A percentile compares a stretch with the other conserved stretches of the same genome.
Conservation (phyloP, 1,284 basidiomycete species). For the Ceratobasidium sp. region DNA sequence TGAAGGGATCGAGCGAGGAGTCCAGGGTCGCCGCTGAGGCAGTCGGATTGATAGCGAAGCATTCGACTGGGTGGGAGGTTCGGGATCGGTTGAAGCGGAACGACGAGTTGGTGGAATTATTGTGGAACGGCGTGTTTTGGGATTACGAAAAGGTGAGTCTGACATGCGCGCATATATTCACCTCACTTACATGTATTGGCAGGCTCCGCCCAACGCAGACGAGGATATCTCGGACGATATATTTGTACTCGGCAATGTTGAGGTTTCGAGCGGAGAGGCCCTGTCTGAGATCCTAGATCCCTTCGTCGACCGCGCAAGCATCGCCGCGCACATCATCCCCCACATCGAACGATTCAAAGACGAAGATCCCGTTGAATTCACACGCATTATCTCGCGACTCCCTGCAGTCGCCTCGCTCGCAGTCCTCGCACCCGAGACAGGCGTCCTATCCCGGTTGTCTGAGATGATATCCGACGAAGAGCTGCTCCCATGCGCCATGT, state of each 20-base stretch:
- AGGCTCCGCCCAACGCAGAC: constrained; percentile 31
- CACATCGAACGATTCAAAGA: constrained; percentile 3
- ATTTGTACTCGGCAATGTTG: constrained; percentile 20
- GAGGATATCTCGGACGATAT: constrained; percentile 33
- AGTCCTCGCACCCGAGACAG: constrained; percentile 12
- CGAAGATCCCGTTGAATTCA: constrained; percentile 11
- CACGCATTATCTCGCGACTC: not conserved
- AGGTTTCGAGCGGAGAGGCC: constrained; percentile 14
- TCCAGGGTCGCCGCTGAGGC: constrained; percentile 8
- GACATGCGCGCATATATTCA: not conserved
- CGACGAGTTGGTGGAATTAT: constrained; percentile 9
- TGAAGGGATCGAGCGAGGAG: constrained; percentile 25
- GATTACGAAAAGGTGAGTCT: constrained; percentile 11
- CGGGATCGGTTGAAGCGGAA: constrained; percentile 13
- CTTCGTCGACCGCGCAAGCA: constrained; percentile 16
- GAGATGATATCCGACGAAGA: constrained; percentile 32
- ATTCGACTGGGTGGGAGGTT: constrained; percentile 1
- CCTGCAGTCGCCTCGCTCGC: constrained; percentile 35
- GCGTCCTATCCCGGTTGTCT: constrained; percentile 3
- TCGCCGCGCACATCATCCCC: constrained; percentile 6
- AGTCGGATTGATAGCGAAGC: constrained; percentile 1
- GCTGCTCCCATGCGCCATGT: constrained; percentile 13
- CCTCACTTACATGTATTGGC: not conserved
- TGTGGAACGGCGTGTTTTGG: constrained; percentile 38
- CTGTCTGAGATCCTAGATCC: constrained; percentile 23